Evolutionary conservation across 1,284 basidiomycete genomes (phyloP).

Genomic region (Cyathus pygmaeus): DNA sequence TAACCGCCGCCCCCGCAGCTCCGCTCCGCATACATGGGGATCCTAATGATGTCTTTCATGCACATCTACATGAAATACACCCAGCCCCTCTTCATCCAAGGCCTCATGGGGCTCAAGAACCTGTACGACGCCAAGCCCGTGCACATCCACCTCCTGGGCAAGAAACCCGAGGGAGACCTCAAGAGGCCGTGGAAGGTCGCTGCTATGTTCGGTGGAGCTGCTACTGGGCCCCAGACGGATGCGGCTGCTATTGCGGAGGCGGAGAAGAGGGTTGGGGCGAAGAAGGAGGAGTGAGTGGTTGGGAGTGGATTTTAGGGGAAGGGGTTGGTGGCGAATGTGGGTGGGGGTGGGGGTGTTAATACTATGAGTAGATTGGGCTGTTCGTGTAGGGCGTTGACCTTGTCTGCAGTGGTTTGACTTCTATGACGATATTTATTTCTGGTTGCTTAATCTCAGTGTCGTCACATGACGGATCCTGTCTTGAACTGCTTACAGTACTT

Average conservation of each 20-base stretch:
- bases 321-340: no score
- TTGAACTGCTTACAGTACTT: no score
- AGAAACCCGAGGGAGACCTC: constrained; percentile 85
- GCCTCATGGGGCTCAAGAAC: constrained; percentile 89
- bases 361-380: no score
- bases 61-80: constrained; percentile 91
- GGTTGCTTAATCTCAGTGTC: no score
- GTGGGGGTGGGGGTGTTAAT: no score
- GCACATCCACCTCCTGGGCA: constrained; percentile 81
- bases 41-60: constrained; percentile 91
- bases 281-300: constrained; percentile 73
- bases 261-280: constrained; percentile 80
- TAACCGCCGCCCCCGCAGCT: constrained; percentile 50
- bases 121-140: constrained; percentile 88
- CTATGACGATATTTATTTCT: no score
- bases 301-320: background rate
- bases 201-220: constrained; percentile 75
- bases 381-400: no score
- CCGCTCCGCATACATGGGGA: constrained; percentile 79
- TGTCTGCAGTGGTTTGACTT: no score
- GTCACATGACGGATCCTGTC: no score
- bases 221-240: constrained; percentile 80
- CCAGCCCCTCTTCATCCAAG: constrained; percentile 92
- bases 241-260: constrained; percentile 87
- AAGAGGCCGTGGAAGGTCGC: constrained; percentile 91